phyloP scores from a whole-genome alignment of 73 alveolate genomes.

The Stentor coeruleus region DNA sequence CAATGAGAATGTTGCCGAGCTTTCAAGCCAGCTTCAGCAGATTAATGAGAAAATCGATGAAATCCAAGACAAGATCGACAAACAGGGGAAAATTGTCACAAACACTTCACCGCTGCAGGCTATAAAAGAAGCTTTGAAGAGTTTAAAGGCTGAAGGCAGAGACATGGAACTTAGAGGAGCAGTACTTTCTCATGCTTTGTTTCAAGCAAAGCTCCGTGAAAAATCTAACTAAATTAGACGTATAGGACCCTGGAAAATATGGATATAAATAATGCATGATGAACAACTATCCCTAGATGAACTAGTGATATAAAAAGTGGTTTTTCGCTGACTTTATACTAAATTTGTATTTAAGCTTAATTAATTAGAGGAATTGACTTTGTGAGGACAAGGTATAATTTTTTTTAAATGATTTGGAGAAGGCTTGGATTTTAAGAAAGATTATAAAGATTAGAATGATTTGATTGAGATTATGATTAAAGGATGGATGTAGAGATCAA shows the following conservation, averaged over 20 bases:
- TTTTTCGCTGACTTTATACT: not conserved
- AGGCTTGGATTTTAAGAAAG: too few species aligned
- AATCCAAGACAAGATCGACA: conserved; percentile 39
- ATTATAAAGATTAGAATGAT: too few species aligned
- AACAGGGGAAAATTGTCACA: conserved; percentile 41
- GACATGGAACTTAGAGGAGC: conserved; percentile 59
- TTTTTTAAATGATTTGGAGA: too few species aligned
- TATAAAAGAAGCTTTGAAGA: conserved; percentile 49
- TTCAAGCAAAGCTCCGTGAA: conserved; percentile 55
- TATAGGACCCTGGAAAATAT: too few species aligned
- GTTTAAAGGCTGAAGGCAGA: conserved; percentile 47
- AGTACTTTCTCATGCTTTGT: conserved; percentile 54
- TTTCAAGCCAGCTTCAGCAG: conserved; percentile 43
- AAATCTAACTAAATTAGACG: not conserved
- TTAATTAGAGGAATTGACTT: not conserved
- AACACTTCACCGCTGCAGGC: conserved; percentile 51
- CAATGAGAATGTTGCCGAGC: conserved; percentile 49
- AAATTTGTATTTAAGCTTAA: too few species aligned
- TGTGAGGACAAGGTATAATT: not conserved
- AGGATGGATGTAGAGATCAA: too few species aligned
- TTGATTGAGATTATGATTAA: too few species aligned
- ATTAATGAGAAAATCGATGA: conserved; percentile 44
- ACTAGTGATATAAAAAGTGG: not conserved
- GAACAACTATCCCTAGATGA: conserved; percentile 5
- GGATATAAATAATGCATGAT: not conserved